These are phyloP conservation scores for Pseudogymnoascus sp. DNA, from an alignment of 2,329 filamentous ascomycete genomes.

Conservation along the genomic window DNA sequence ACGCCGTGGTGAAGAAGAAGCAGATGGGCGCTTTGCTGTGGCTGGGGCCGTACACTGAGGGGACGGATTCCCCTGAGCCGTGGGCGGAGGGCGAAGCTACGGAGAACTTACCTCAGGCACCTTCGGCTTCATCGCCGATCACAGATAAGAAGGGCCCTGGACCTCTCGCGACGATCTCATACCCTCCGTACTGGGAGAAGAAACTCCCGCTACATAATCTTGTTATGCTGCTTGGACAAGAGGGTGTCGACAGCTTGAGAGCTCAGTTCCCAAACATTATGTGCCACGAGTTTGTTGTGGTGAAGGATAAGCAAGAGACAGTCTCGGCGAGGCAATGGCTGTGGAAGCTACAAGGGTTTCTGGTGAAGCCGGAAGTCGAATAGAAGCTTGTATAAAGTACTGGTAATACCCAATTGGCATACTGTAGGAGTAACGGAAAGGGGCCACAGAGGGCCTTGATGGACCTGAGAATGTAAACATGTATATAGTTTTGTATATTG, in stretches of 20 bases:
- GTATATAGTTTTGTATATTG: background rate
- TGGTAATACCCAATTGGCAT: background rate
- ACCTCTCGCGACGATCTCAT: constrained; percentile 38
- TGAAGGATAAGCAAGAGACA: constrained; percentile 36
- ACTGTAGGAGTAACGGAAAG: background rate
- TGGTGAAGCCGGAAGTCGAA: background rate
- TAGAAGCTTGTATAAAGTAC: background rate
- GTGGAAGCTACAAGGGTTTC: constrained; percentile 37
- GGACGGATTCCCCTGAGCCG: background rate
- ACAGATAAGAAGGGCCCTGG: constrained; percentile 22
- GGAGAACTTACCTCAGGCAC: constrained; percentile 8
- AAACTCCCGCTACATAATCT: constrained; percentile 48
- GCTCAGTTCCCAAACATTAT: constrained; percentile 25
- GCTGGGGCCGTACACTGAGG: constrained; percentile 14
- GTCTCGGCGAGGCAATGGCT: constrained; percentile 42
- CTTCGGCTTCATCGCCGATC: background rate
- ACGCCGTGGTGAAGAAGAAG: constrained; percentile 34
- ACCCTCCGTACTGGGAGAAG: constrained; percentile 28
- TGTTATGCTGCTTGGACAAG: constrained; percentile 41
- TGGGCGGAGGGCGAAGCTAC: constrained; percentile 15
- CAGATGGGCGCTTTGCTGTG: constrained; percentile 23
- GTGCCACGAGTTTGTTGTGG: constrained; percentile 35
- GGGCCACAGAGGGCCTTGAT: background rate
- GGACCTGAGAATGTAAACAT: background rate
- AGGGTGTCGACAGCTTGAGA: constrained; percentile 37